These are phyloP conservation scores for Scutellaria barbata DNA, from an alignment of 257 asterid species.

Conservation along the genomic window DNA sequence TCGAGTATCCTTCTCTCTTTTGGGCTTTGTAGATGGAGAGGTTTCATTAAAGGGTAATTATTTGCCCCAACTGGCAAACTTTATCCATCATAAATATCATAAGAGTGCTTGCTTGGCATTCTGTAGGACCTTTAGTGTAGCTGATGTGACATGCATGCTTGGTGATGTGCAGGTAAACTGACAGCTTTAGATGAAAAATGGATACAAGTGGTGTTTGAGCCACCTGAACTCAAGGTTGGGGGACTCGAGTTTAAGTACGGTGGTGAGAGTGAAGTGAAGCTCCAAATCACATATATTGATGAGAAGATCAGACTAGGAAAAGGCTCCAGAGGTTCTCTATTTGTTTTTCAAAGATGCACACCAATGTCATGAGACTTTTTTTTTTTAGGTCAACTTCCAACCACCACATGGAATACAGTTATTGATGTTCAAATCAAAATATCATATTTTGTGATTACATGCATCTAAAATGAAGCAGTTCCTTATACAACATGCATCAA, in stretches of 20 bases:
- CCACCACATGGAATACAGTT: background rate
- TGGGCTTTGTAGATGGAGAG: conserved; percentile 82
- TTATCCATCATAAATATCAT: too few relatives aligned
- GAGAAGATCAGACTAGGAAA: conserved; percentile 81
- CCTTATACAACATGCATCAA: too few relatives aligned
- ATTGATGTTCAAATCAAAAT: background rate
- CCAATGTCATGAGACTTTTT: background rate
- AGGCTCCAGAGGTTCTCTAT: conserved; percentile 89
- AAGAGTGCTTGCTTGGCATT: too few relatives aligned
- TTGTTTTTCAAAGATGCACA: conserved; percentile 66
- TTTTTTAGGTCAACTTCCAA: background rate
- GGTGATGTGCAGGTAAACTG: conserved; percentile 63
- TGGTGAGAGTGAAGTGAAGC: conserved; percentile 90
- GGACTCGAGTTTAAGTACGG: conserved; percentile 69
- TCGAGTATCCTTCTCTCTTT: conserved; percentile 64
- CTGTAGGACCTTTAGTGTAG: too few relatives aligned
- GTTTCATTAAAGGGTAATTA: conserved; percentile 76
- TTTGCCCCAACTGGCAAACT: background rate
- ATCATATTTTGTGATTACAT: too few relatives aligned
- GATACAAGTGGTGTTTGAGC: conserved; percentile 81
- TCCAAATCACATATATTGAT: conserved; percentile 85
- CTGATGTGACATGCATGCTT: background rate
- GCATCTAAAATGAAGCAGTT: too few relatives aligned
- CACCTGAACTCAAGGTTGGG: conserved; percentile 81
- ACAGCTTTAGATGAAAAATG: conserved; percentile 78